Evolutionary conservation across 192 early-diverging fungal genomes (phyloP).

Genomic region (Backusella mclennaniae): DNA sequence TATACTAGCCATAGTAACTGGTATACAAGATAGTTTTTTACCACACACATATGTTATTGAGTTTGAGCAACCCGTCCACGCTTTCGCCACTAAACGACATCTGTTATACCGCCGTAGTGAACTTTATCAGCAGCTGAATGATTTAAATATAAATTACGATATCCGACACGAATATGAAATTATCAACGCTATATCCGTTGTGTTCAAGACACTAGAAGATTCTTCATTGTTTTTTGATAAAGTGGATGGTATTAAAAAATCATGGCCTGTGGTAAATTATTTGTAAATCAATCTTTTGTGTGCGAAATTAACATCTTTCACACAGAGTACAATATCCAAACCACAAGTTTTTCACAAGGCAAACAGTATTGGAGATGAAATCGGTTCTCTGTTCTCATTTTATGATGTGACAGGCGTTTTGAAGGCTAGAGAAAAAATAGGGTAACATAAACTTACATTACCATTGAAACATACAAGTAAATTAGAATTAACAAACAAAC

Average conservation of each 20-base stretch:
- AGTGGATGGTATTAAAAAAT: constrained; percentile 33
- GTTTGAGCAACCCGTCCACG: constrained; percentile 13
- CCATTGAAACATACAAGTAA: background rate
- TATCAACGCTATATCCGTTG: constrained; percentile 48
- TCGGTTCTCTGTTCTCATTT: constrained; percentile 22
- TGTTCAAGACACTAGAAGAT: constrained; percentile 31
- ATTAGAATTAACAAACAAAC: background rate
- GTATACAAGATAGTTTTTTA: background rate
- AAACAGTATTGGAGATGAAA: constrained; percentile 11
- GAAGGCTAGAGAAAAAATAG: constrained; percentile 33
- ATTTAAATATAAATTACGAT: constrained; percentile 24
- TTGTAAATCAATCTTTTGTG: background rate
- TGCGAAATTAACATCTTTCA: background rate
- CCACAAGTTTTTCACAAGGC: constrained; percentile 6
- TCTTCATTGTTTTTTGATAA: constrained; percentile 28
- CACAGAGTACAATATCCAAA: constrained; percentile 9
- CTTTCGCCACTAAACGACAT: constrained; percentile 2
- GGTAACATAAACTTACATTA: constrained; percentile 16
- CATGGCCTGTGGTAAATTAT: constrained; percentile 44
- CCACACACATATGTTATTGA: constrained; percentile 30
- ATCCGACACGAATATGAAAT: constrained; percentile 42
- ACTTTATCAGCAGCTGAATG: constrained; percentile 25
- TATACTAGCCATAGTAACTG: background rate
- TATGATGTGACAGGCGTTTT: constrained; percentile 47
- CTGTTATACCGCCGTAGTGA: constrained; percentile 14